These are phyloP conservation scores for Paramecium caudatum DNA, from an alignment of 73 alveolate species.

Conservation along the genomic window DNA sequence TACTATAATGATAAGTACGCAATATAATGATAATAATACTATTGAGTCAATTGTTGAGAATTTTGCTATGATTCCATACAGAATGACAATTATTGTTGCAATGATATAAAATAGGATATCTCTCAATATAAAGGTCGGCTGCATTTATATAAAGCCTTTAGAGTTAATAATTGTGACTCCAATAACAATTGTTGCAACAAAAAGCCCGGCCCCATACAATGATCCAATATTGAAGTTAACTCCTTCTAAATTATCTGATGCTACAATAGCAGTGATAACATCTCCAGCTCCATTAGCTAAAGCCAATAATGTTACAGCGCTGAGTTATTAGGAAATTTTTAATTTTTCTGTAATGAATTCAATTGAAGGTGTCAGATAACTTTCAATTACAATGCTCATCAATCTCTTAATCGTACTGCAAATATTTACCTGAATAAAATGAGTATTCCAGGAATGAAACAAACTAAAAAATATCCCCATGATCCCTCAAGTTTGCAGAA, in stretches of 20 bases:
- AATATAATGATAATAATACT: background rate
- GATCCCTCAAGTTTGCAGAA: background rate
- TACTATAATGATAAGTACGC: background rate
- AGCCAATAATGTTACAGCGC: constrained; percentile 84
- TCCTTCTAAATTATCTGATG: constrained; percentile 78
- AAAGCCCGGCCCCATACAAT: constrained; percentile 83
- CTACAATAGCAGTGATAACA: constrained; percentile 85
- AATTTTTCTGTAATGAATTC: constrained; percentile 71
- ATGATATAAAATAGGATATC: constrained; percentile 33
- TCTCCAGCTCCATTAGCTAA: constrained; percentile 87
- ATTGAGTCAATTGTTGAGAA: background rate
- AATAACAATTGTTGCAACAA: constrained; percentile 81
- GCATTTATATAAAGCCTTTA: background rate
- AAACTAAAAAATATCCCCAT: background rate
- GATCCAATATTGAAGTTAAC: constrained; percentile 80
- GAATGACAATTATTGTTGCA: constrained; percentile 14
- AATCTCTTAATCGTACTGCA: background rate
- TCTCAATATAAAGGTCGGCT: background rate
- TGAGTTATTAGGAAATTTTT: constrained; percentile 77
- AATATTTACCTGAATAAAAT: constrained; percentile 21
- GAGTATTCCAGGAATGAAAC: background rate
- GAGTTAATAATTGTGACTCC: constrained; percentile 78
- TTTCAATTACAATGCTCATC: background rate
- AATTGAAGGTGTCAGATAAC: constrained; percentile 36
- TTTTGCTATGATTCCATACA: background rate